Evolutionary conservation across 1,284 basidiomycete genomes (phyloP), one percentile per base, ranked within the genome.

Genomic region (Spongispora temasekensis): DNA sequence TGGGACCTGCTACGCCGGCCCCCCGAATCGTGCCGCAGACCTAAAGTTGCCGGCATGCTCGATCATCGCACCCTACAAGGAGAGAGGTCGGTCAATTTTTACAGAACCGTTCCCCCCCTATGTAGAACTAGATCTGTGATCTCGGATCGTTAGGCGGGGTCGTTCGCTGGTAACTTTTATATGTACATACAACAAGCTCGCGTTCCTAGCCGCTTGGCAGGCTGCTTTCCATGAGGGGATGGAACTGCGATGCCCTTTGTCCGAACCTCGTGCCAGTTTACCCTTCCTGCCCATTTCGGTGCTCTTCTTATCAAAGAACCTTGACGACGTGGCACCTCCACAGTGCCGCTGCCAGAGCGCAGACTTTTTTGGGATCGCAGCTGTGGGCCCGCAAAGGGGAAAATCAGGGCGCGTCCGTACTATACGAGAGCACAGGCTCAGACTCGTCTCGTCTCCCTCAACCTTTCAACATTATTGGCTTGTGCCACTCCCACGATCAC

Each of bases 351-450:
- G n/a, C n/a, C n/a, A n/a, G 58, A 25, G 59, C 69, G 67, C 67
- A 63, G 63, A 46, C 55, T 53, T 66, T 66, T 68, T 48, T 40
- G n/a, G n/a, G n/a, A n/a, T 28, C n/a, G 12, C 6, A 55, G 59
- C 70, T 70, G 62, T 15, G 48, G 44, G 52, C 17, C 67, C 62
- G 55, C 57, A 63, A 67, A 66, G 57, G 59, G 71, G 71, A 69
- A 71, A 60, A 71, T 71, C 72, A 74, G 71, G 69, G 67, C 71
- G 30, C 64, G n/a, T n/a, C n/a, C n/a, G n/a, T n/a, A n/a, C n/a
- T n/a, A n/a, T n/a, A n/a, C n/a, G n/a, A n/a, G n/a, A n/a, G n/a
- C n/a, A n/a, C n/a, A n/a, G n/a, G n/a, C n/a, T n/a, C n/a, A n/a
- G n/a, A n/a, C n/a, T n/a, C 53, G 55, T 31, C 60, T 64, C 60